Percentiles rank a stretch among this genome's conserved stretches.
Evolutionary conservation across 352 stramenopile species (phyloP).

Genomic region (Phytophthora foliorum): DNA sequence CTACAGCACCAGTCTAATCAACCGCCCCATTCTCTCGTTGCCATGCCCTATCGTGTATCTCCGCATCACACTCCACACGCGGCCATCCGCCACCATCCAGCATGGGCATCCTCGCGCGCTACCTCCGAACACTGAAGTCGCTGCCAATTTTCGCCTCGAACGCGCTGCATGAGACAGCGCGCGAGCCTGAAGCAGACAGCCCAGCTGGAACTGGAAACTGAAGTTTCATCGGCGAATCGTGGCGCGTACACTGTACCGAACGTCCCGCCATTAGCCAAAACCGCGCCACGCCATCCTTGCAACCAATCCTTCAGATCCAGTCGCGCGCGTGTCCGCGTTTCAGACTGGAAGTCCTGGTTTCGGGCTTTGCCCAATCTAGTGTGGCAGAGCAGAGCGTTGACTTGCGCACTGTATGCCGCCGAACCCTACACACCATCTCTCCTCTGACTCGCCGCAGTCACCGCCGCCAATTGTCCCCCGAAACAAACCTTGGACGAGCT

Average conservation of each 20-base stretch:
- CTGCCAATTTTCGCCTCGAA: background rate
- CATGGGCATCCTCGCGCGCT: background rate
- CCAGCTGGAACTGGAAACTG: conserved; percentile 24
- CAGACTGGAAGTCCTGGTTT: too few relatives aligned
- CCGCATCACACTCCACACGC: background rate
- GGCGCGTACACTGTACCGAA: too few relatives aligned
- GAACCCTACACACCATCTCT: background rate
- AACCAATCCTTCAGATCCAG: background rate
- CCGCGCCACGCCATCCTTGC: background rate
- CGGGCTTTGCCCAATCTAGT: background rate
- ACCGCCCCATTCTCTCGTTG: background rate
- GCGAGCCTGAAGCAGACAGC: conserved; percentile 2
- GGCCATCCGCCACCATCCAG: background rate
- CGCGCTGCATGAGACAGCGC: conserved; percentile 8
- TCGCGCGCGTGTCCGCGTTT: background rate
- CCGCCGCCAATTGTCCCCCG: conserved; percentile 4
- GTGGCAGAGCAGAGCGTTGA: too few relatives aligned
- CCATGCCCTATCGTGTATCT: background rate
- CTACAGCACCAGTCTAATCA: too few relatives aligned
- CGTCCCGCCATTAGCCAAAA: background rate
- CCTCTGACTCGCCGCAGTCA: background rate
- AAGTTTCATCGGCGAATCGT: conserved; percentile 20
- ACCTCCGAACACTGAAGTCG: background rate
- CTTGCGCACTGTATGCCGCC: background rate
- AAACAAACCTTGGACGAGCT: too few relatives aligned